phyloP scores from a whole-genome alignment of 768 basidiomycete genomes.

The Pleurotus ostreatus region DNA sequence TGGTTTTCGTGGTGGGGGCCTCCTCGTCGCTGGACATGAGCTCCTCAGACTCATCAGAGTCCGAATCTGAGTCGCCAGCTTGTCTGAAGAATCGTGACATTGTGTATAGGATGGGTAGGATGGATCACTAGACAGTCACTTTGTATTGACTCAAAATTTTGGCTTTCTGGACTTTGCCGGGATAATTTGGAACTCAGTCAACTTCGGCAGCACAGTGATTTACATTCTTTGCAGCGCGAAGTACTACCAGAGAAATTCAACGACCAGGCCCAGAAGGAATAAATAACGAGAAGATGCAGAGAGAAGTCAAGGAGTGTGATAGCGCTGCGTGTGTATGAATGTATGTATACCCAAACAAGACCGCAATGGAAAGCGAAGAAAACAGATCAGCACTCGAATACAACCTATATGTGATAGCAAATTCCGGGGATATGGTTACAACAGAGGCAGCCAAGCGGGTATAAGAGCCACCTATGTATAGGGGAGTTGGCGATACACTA shows the following conservation, averaged over 20 bases:
- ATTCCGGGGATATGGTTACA: not conserved
- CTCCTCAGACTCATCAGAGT: slow-evolving; percentile 71
- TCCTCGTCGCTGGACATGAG: slow-evolving; percentile 75
- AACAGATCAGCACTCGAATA: not conserved
- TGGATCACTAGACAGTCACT: no score
- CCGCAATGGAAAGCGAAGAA: slow-evolving; percentile 4
- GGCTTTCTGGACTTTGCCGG: not conserved
- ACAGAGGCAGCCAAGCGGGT: not conserved
- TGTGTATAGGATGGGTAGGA: not conserved
- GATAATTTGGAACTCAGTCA: not conserved
- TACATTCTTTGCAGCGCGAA: no score
- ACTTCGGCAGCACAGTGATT: not conserved
- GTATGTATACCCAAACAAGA: not conserved
- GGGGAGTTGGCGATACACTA: not conserved
- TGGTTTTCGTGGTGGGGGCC: slow-evolving; percentile 38
- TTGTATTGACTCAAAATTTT: not conserved
- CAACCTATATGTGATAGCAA: not conserved
- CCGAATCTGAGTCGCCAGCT: slow-evolving; percentile 78
- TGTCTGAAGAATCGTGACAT: slow-evolving; percentile 92
- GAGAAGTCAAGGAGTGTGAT: not conserved
- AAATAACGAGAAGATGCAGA: not conserved
- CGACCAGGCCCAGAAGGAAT: not conserved
- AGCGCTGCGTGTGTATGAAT: not conserved
- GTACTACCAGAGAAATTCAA: not conserved
- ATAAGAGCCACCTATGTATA: not conserved